A percentile compares a stretch with the other conserved stretches of the same genome.
Evolutionary conservation across 2,329 filamentous ascomycete genomes (phyloP).

Genomic region (Metarhizium anisopliae): DNA sequence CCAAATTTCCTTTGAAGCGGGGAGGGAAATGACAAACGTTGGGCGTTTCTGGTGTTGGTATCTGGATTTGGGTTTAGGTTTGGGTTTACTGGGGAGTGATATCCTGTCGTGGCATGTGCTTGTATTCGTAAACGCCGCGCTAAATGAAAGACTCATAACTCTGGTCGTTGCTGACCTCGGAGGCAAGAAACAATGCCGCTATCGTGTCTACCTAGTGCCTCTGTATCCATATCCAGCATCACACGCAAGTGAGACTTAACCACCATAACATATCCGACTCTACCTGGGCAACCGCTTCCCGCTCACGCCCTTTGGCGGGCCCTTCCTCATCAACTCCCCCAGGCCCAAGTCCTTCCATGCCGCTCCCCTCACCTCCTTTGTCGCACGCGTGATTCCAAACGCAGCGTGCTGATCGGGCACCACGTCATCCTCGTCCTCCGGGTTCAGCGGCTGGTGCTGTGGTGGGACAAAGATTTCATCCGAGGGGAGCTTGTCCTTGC

Average conservation of each 20-base stretch:
- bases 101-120: neutral
- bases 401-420: conserved; percentile 83
- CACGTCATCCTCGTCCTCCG: conserved; percentile 82
- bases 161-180: too few relatives aligned
- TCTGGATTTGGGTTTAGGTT: neutral
- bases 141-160: neutral
- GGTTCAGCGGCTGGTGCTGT: conserved; percentile 73
- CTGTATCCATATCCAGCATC: neutral
- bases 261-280: too few relatives aligned
- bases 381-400: conserved; percentile 76
- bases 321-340: conserved; percentile 59
- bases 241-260: too few relatives aligned
- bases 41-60: neutral
- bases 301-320: conserved; percentile 22
- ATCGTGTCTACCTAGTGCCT: neutral
- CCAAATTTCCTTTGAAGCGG: neutral
- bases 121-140: neutral
- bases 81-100: neutral
- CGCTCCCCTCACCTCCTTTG: conserved; percentile 60
- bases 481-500: conserved; percentile 58
- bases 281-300: conserved; percentile 1
- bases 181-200: neutral
- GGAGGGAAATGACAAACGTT: neutral
- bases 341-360: conserved; percentile 74
- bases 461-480: conserved; percentile 79